Conservation (phyloP, 331 rosid genomes). For the Telfairia occidentalis region DNA sequence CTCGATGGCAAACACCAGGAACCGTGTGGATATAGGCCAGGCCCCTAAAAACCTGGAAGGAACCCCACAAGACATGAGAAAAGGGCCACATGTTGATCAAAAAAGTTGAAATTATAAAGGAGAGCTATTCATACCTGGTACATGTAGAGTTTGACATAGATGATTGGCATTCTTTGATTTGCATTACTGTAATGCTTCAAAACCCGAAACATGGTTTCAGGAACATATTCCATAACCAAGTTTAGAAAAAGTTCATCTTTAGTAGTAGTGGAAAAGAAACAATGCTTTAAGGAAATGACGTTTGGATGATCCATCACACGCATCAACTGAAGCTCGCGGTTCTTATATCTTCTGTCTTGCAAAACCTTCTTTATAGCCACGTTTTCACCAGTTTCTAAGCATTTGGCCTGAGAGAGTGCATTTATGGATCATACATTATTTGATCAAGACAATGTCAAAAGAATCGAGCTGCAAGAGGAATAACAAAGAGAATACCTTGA, state of each 20-base stretch:
- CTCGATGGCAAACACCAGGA: slow-evolving; percentile 92
- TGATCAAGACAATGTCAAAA: neutral
- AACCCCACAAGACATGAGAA: neutral
- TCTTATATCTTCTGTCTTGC: slow-evolving; percentile 85
- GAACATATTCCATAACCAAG: slow-evolving; percentile 97
- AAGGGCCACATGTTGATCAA: neutral
- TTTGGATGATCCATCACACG: slow-evolving; percentile 97
- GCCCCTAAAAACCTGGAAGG: slow-evolving; percentile 81
- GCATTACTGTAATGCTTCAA: slow-evolving; percentile 70
- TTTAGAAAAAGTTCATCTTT: slow-evolving; percentile 86
- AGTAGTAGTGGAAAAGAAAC: slow-evolving; percentile 89
- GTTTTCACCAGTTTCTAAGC: slow-evolving; percentile 89
- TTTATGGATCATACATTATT: neutral
- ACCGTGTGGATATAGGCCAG: slow-evolving; percentile 82
- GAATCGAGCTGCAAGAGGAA: slow-evolving; percentile 1
- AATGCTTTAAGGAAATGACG: slow-evolving; percentile 82
- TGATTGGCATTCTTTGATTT: slow-evolving; percentile 79
- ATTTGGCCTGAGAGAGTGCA: slow-evolving; percentile 57
- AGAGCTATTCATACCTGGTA: slow-evolving; percentile 54
- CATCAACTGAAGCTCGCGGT: slow-evolving; percentile 88
- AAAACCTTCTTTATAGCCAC: slow-evolving; percentile 93
- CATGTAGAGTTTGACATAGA: slow-evolving; percentile 81
- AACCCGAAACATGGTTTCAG: slow-evolving; percentile 79
- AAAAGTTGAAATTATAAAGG: neutral
- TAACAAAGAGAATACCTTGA: slow-evolving; percentile 46